Conservation (phyloP, 192 early-diverging fungal genomes). For the Diversispora epigaea region DNA sequence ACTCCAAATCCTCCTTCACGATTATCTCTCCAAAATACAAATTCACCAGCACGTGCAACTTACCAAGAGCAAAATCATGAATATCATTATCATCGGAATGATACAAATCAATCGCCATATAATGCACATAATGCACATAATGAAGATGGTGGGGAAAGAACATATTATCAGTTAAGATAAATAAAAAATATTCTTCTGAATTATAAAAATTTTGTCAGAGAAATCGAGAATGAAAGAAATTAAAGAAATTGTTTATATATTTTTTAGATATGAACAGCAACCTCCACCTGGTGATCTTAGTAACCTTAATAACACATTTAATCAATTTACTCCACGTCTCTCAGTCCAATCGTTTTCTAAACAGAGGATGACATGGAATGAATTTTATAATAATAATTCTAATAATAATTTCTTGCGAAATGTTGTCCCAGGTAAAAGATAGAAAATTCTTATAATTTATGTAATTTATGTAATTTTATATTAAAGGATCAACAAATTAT, state of each 20-base stretch:
- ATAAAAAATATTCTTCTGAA: background rate
- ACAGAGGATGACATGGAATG: conserved; percentile 13
- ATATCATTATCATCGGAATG: background rate
- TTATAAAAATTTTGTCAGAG: background rate
- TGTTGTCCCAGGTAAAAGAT: background rate
- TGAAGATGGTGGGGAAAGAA: background rate
- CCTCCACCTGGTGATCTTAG: background rate
- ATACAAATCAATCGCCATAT: background rate
- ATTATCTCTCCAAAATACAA: background rate
- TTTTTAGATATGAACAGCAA: too few relatives aligned
- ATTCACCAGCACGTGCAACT: background rate
- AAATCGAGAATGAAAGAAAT: background rate
- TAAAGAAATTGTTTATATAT: background rate
- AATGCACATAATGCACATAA: background rate
- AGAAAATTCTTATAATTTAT: background rate
- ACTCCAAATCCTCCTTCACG: conserved; percentile 23
- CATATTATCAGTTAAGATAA: background rate
- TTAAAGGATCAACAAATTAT: background rate
- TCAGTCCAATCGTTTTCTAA: background rate
- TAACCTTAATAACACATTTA: background rate
- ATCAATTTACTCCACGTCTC: background rate
- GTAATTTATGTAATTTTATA: background rate
- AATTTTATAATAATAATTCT: background rate
- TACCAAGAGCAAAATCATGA: background rate
- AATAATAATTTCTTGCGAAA: background rate